Evolutionary conservation across 108 stramenopile genomes (phyloP).

Genomic region (Fistulifera solaris): DNA sequence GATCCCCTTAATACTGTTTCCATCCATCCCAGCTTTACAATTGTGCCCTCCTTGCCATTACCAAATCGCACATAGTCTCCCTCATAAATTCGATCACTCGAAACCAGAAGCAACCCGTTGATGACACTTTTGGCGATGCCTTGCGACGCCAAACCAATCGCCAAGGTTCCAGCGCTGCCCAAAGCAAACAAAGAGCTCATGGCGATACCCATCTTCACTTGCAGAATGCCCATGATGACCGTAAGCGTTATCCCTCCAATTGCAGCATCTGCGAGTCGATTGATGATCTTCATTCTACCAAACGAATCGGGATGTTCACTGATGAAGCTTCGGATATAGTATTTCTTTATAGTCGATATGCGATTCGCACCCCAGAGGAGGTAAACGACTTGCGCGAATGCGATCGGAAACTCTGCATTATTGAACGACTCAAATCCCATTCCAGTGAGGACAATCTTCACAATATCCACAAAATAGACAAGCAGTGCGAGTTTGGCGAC

Average conservation of each 20-base stretch:
- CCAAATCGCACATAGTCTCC: slow-evolving; percentile 47
- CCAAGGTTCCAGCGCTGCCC: slow-evolving; percentile 22
- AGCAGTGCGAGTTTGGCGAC: slow-evolving; percentile 21
- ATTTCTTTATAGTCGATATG: slow-evolving; percentile 24
- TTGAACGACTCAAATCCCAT: slow-evolving; percentile 20
- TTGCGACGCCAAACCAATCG: slow-evolving; percentile 48
- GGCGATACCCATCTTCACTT: slow-evolving; percentile 47
- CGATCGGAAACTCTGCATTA: neutral
- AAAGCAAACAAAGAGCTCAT: slow-evolving; percentile 26
- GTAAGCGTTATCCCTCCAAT: slow-evolving; percentile 20
- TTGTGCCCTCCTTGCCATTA: slow-evolving; percentile 2
- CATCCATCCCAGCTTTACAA: slow-evolving; percentile 20
- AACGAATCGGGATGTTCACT: slow-evolving; percentile 7
- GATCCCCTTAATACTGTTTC: slow-evolving; percentile 19
- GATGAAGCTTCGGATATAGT: slow-evolving; percentile 20
- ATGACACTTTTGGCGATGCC: slow-evolving; percentile 46
- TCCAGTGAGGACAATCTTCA: slow-evolving; percentile 17
- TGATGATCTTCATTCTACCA: slow-evolving; percentile 21
- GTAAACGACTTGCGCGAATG: slow-evolving; percentile 40
- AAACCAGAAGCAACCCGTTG: slow-evolving; percentile 38
- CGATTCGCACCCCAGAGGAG: slow-evolving; percentile 35
- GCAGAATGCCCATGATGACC: slow-evolving; percentile 34
- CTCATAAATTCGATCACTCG: slow-evolving; percentile 38
- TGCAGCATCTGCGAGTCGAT: slow-evolving; percentile 41
- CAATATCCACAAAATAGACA: slow-evolving; percentile 32